Percentiles rank a stretch among this genome's conserved stretches.
These are phyloP conservation scores for Ceriops decandra DNA, from an alignment of 345 rosid species.

Conservation along the genomic window DNA sequence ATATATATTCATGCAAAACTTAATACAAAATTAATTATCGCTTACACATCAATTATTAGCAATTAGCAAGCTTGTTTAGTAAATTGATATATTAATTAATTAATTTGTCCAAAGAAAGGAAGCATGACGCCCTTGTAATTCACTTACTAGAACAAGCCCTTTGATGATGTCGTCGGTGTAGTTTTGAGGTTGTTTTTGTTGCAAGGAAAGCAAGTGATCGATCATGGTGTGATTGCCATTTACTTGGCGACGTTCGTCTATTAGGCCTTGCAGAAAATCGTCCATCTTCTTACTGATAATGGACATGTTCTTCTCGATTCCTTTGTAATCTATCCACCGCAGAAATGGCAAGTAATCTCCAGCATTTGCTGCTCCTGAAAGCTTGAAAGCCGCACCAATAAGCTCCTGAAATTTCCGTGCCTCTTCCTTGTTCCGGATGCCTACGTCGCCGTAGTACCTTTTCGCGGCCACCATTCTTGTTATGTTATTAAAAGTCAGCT, in stretches of 20 bases:
- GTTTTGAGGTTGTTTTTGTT: constrained; percentile 32
- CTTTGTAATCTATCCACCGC: constrained; percentile 6
- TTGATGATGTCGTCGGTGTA: constrained; percentile 25
- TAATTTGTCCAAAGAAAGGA: not conserved
- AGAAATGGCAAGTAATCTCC: constrained; percentile 4
- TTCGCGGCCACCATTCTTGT: constrained; percentile 13
- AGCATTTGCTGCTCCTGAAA: not conserved
- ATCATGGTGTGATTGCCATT: constrained; percentile 15
- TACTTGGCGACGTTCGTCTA: constrained; percentile 2
- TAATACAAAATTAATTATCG: no score
- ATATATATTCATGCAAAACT: no score
- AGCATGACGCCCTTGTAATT: no score
- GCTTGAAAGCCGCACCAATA: no score
- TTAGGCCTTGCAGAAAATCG: not conserved
- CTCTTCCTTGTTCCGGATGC: not conserved
- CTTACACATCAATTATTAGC: no score
- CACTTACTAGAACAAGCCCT: constrained; percentile 18
- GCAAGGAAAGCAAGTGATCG: constrained; percentile 27
- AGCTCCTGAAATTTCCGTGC: no score
- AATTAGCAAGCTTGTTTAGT: no score
- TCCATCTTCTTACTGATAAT: not conserved
- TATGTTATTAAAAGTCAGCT: constrained; percentile 9
- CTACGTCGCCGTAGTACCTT: constrained; percentile 13
- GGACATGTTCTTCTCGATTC: not conserved
- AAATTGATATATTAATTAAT: not conserved